Conservation (phyloP, 768 basidiomycete species). For the Tulasnella sp. region DNA sequence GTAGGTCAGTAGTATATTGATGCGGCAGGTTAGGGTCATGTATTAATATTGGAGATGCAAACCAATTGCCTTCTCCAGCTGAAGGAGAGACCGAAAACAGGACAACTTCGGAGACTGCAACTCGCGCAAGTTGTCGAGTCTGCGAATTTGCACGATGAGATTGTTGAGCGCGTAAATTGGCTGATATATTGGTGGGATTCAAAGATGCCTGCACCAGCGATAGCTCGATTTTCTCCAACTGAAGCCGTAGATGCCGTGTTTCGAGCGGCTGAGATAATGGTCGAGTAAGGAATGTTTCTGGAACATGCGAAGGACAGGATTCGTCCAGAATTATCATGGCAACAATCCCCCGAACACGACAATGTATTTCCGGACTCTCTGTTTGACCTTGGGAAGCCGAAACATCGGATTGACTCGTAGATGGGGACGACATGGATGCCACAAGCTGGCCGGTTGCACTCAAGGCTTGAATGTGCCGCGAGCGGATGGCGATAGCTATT, state of each 20-base stretch:
- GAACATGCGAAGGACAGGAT: too few relatives aligned
- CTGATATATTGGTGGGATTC: neutral
- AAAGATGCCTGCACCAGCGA: neutral
- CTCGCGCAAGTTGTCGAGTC: neutral
- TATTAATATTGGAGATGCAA: constrained; percentile 52
- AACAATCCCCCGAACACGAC: too few relatives aligned
- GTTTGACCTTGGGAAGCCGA: too few relatives aligned
- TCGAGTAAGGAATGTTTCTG: neutral
- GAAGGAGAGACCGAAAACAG: neutral
- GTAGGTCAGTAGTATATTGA: constrained; percentile 35
- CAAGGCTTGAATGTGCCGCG: too few relatives aligned
- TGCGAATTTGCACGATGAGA: neutral
- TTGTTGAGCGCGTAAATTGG: neutral
- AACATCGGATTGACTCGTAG: too few relatives aligned
- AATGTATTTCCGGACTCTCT: too few relatives aligned
- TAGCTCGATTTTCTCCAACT: neutral
- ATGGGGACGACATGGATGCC: too few relatives aligned
- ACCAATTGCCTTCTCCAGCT: constrained; percentile 9
- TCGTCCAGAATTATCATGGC: too few relatives aligned
- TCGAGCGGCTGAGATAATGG: neutral
- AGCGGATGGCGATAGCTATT: too few relatives aligned
- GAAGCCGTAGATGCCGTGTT: neutral
- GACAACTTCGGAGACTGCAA: constrained; percentile 1
- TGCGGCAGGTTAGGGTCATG: constrained; percentile 52
- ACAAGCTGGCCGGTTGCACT: too few relatives aligned